Evolutionary conservation across 129 eudicot genomes (phyloP).

Genomic region (Centrapalus pauciflorus): DNA sequence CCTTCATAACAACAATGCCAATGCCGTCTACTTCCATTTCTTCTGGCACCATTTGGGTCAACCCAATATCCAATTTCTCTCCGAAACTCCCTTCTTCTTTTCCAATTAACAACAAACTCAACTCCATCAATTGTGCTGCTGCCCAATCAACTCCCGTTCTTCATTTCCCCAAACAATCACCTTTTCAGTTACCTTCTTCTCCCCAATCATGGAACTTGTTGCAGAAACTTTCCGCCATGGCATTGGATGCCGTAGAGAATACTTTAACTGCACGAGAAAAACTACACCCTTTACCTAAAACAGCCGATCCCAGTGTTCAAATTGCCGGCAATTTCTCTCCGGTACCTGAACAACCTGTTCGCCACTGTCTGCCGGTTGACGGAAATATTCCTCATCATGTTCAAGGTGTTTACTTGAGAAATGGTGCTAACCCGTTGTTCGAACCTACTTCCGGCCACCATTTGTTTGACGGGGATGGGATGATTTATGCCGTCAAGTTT

Average conservation of each 20-base stretch:
- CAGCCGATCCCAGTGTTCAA: conserved; percentile 40
- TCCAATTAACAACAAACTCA: conserved; percentile 7
- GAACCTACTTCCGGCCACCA: conserved; percentile 50
- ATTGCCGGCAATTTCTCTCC: conserved; percentile 53
- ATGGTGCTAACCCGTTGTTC: conserved; percentile 52
- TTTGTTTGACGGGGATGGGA: conserved; percentile 53
- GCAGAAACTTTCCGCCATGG: conserved; percentile 51
- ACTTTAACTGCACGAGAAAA: conserved; percentile 36
- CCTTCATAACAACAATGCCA: too few species aligned
- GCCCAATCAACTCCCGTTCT: conserved; percentile 32
- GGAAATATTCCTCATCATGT: conserved; percentile 40
- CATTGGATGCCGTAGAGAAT: conserved; percentile 56
- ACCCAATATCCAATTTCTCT: conserved; percentile 8
- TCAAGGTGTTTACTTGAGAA: conserved; percentile 37
- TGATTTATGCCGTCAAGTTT: conserved; percentile 49
- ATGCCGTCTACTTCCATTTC: conserved; percentile 29
- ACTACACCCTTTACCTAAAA: conserved; percentile 42
- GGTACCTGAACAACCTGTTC: conserved; percentile 44
- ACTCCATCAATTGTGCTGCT: conserved; percentile 23
- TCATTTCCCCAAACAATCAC: conserved; percentile 35
- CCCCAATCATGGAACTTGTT: conserved; percentile 44
- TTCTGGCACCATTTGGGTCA: not conserved
- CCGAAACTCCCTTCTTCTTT: conserved; percentile 14
- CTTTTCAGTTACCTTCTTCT: conserved; percentile 10
- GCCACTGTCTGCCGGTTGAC: conserved; percentile 11